Conservation (phyloP, 2,329 filamentous ascomycete species). For the Grosmannia clavigera region DNA sequence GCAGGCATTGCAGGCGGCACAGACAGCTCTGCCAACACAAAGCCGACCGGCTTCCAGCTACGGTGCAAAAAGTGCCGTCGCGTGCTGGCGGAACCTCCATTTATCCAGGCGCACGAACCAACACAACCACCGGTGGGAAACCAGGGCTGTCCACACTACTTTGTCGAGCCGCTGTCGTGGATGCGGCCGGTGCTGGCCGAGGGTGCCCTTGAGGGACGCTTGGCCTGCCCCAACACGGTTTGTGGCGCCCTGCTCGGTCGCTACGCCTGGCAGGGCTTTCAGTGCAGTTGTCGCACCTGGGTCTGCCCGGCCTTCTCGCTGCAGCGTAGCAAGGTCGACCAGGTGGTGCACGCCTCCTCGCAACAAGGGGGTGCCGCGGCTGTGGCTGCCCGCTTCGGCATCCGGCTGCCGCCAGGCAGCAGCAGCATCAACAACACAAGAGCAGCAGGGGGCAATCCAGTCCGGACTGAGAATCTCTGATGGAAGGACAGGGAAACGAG, state of each 20-base stretch:
- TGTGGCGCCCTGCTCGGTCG: constrained; percentile 79
- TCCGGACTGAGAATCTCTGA: not conserved
- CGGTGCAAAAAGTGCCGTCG: constrained; percentile 86
- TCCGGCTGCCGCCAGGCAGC: constrained; percentile 40
- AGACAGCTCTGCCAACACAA: not conserved
- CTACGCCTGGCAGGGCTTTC: constrained; percentile 93
- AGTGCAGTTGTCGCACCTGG: constrained; percentile 85
- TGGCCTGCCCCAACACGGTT: constrained; percentile 67
- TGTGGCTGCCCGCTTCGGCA: constrained; percentile 26
- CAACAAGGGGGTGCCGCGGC: constrained; percentile 6
- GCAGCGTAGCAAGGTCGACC: constrained; percentile 71
- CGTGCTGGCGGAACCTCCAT: constrained; percentile 41
- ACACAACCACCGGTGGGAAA: constrained; percentile 3
- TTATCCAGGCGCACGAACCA: constrained; percentile 50
- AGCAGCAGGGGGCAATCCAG: not conserved
- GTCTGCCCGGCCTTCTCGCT: constrained; percentile 82
- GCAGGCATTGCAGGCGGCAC: not conserved
- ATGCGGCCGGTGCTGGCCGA: constrained; percentile 77
- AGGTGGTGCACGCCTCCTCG: constrained; percentile 25
- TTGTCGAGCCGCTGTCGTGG: constrained; percentile 87
- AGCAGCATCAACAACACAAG: not conserved
- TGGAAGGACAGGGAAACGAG: not conserved
- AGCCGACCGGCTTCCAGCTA: constrained; percentile 40
- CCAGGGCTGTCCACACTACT: constrained; percentile 66
- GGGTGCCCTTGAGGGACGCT: constrained; percentile 68